Base-by-base conservation (phyloP, 345 rosid species). In the Gossypium thurberi region DNA sequence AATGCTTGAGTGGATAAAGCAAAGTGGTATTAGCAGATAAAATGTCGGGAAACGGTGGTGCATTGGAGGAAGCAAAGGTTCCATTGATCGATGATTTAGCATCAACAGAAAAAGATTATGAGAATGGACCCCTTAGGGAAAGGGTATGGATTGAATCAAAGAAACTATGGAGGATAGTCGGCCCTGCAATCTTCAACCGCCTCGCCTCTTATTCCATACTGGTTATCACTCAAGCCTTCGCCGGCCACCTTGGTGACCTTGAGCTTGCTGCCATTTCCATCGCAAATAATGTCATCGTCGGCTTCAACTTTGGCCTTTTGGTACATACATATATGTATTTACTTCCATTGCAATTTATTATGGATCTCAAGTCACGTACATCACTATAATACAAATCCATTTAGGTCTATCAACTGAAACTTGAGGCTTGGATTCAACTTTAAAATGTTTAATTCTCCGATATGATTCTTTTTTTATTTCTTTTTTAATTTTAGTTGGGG, bases 201-300 rank as follows among this genome's bases (percentile, higher is more conserved):
- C 11, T 94, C 37, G 82, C 93, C 26, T 76, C 98, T 48, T 88
- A 86, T 52, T 85, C 97, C 15, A 91, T 85, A 91, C 68, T 91
- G 40, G 81, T 94, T 75, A 92, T 94, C 66, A 92, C 97, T 47
- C 98, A 92, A 83, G 93, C 97, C 46, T 94, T 89, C 48, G 96
- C 97, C 9, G 98, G 98, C 58, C 97, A 92, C 77, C 81, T 94
- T 48, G 98, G 98, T 0, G 93, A 90, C 60, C 90, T 89, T 15
- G 93, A 94, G 75, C 92, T 94, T 25, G 98, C 95, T n/a, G 97
- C 94, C 23, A 81, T 92, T 46, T 89, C 98, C 75, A 87, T 94
- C 21, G 81, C 88, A n/a, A 84, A 75, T 65, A 94, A 78, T 78
- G 91, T 92, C 79, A 33, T 87, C 71, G 76, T 87, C 50, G 95